These are phyloP conservation scores for Cutaneotrichosporon dermatis DNA, from an alignment of 1,284 basidiomycete genomes.

Conservation along the genomic window DNA sequence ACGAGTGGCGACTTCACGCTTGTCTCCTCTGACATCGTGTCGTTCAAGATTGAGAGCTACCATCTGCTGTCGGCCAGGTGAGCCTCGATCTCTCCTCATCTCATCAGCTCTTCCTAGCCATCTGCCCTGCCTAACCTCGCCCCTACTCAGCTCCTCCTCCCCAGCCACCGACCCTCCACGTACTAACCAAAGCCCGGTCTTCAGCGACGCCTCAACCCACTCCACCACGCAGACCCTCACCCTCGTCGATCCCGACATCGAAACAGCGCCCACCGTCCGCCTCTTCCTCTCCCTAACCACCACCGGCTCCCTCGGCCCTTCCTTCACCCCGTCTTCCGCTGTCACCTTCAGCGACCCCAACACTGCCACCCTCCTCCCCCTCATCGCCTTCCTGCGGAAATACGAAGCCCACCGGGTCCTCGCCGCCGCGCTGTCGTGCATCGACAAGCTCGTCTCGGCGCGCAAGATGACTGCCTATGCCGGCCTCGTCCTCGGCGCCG, in stretches of 20 bases:
- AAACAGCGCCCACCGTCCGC: background rate
- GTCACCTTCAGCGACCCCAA: background rate
- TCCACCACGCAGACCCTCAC: background rate
- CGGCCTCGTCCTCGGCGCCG: background rate
- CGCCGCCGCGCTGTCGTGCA: background rate
- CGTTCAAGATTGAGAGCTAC: conserved; percentile 2
- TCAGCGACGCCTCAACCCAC: background rate
- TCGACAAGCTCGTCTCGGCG: background rate
- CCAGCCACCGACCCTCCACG: background rate
- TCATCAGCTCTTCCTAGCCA: too few species aligned
- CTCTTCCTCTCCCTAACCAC: conserved; percentile 1
- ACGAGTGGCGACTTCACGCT: conserved; percentile 9
- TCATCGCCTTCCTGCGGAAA: conserved; percentile 2
- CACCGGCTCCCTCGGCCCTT: background rate
- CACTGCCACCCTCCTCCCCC: background rate
- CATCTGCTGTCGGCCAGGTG: conserved; percentile 5
- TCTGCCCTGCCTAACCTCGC: too few species aligned
- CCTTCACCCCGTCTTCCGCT: background rate
- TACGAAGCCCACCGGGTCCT: background rate
- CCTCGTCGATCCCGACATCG: conserved; percentile 4
- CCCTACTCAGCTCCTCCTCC: too few species aligned
- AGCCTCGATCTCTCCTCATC: background rate
- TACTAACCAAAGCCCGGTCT: background rate
- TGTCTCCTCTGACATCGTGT: conserved; percentile 6
- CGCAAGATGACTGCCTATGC: background rate